Evolutionary conservation across 1,284 basidiomycete genomes (phyloP).

Genomic region (Termitomyces sp.): DNA sequence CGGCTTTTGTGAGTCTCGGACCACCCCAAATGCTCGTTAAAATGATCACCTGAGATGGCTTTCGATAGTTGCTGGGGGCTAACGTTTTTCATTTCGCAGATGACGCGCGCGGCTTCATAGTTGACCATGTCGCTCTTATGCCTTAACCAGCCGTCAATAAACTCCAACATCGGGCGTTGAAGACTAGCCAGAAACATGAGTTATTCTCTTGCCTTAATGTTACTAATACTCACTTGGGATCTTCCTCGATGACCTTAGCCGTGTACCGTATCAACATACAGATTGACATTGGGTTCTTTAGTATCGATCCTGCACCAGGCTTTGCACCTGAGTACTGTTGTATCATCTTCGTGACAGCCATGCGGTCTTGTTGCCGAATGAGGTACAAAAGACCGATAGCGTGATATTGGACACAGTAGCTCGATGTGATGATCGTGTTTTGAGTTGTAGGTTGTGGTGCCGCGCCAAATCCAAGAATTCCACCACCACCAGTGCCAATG

Average conservation of each 20-base stretch:
- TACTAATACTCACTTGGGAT: slow-evolving; percentile 82
- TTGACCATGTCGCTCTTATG: slow-evolving; percentile 99
- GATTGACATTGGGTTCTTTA: slow-evolving; percentile 97
- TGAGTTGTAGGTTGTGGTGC: slow-evolving; percentile 52
- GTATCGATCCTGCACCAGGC: slow-evolving; percentile 72
- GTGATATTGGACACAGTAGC: slow-evolving; percentile 96
- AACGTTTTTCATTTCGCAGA: slow-evolving; percentile 93
- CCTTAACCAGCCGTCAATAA: slow-evolving; percentile 92
- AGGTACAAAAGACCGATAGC: slow-evolving; percentile 92
- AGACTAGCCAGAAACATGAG: slow-evolving; percentile 43
- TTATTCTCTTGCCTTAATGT: slow-evolving; percentile 42
- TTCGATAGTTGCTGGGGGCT: slow-evolving; percentile 76
- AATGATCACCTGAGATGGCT: slow-evolving; percentile 74
- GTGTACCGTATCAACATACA: slow-evolving; percentile 99
- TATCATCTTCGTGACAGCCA: slow-evolving; percentile 99
- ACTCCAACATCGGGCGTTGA: slow-evolving; percentile 89
- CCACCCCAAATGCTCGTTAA: neutral
- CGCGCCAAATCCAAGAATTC: slow-evolving; percentile 70
- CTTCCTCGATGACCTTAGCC: slow-evolving; percentile 96
- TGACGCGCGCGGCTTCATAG: slow-evolving; percentile 95
- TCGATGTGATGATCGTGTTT: slow-evolving; percentile 81
- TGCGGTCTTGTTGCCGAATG: slow-evolving; percentile 95
- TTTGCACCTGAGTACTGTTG: slow-evolving; percentile 93
- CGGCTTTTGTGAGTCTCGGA: slow-evolving; percentile 3
- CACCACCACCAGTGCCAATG: slow-evolving; percentile 29